Evolutionary conservation across 768 basidiomycete species (phyloP).

Genomic region (Filobasidium wieringae): DNA sequence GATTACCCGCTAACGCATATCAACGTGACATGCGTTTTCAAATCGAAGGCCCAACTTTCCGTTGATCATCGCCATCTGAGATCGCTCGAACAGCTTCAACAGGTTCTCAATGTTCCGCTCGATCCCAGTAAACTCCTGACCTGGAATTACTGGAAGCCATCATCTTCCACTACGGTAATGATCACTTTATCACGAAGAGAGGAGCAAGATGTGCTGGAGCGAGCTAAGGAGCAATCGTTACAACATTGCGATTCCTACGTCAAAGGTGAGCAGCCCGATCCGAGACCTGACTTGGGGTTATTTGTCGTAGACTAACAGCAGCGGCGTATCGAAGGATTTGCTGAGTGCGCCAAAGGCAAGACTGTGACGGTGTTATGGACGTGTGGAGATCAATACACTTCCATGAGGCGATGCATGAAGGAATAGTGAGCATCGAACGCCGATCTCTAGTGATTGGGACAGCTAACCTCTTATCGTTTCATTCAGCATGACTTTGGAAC

Average conservation of each 20-base stretch:
- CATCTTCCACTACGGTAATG: no score
- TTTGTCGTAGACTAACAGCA: no score
- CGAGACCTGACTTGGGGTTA: no score
- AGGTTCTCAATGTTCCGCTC: no score
- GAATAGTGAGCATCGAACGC: constrained; percentile 1
- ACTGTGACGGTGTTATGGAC: constrained; percentile 6
- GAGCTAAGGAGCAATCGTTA: constrained; percentile 10
- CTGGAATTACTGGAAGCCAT: no score
- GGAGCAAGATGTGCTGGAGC: constrained; percentile 8
- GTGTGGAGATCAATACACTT: constrained; percentile 2
- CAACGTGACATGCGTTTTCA: no score
- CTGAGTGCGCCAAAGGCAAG: constrained; percentile 8
- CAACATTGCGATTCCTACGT: constrained; percentile 8
- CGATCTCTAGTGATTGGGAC: not conserved
- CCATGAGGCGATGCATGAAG: constrained; percentile 9
- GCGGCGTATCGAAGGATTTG: no score
- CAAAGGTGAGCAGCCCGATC: constrained; percentile 12
- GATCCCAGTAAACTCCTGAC: no score
- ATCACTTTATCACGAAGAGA: constrained; percentile 8
- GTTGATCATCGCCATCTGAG: no score
- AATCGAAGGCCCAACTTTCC: no score
- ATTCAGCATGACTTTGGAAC: constrained; percentile 7
- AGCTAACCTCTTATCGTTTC: not conserved
- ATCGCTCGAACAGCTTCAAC: no score
- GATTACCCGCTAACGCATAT: no score